Percentiles rank a stretch among this genome's conserved stretches.
These are phyloP conservation scores for Neurospora sp. DNA, from an alignment of 495 filamentous ascomycete genomes.

Conservation along the genomic window DNA sequence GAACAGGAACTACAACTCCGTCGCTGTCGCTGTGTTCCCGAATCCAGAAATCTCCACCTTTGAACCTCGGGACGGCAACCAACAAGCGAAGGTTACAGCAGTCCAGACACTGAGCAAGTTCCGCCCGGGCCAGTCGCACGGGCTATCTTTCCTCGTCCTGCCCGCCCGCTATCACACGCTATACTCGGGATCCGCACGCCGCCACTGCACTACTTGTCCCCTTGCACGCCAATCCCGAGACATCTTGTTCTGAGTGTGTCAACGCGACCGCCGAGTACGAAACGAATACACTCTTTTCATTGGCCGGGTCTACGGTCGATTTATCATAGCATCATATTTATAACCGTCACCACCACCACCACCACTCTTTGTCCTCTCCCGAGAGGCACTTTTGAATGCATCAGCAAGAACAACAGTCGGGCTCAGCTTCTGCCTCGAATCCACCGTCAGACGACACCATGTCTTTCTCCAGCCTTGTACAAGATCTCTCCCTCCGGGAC, in stretches of 20 bases:
- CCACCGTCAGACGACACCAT: conserved; percentile 34
- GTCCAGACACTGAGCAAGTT: neutral
- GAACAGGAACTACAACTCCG: neutral
- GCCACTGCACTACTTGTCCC: neutral
- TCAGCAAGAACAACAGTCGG: neutral
- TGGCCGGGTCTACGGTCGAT: neutral
- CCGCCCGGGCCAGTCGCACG: neutral
- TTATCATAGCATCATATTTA: neutral
- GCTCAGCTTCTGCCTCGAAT: neutral
- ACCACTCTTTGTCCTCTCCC: neutral
- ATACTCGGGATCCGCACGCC: neutral
- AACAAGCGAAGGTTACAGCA: neutral
- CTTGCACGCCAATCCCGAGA: neutral
- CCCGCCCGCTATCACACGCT: neutral
- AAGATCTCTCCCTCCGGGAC: conserved; percentile 63
- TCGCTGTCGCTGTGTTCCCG: neutral
- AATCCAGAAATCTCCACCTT: neutral
- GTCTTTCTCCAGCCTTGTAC: conserved; percentile 88
- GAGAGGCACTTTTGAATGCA: neutral
- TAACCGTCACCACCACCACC: neutral
- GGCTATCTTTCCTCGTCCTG: neutral
- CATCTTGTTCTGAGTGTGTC: neutral
- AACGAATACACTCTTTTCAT: neutral
- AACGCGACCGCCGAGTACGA: neutral
- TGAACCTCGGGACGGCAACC: neutral